Evolutionary conservation across 441 rosid species (phyloP), one percentile per base, ranked within the genome.

Genomic region (Euphorbia schlechtendalii): DNA sequence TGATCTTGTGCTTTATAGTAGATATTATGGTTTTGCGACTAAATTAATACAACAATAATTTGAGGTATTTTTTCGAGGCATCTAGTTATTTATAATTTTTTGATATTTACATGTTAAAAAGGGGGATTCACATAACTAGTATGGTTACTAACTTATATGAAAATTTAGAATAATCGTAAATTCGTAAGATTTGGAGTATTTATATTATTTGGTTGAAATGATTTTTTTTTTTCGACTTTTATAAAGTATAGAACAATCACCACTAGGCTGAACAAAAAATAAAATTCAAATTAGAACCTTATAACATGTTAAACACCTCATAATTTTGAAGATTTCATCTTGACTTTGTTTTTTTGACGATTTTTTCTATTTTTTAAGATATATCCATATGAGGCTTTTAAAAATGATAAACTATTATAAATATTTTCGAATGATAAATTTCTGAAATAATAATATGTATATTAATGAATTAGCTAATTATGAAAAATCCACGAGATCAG

Each of bases 41-140:
- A 56, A 59, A 40, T 4, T 22, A 45, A 32, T 48, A 55, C 34
- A 46, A n/a, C 45, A 21, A 54, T 24, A n/a, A 25, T 11, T 24
- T 7, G 5, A n/a, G n/a, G n/a, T n/a, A n/a, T n/a, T n/a, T n/a
- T n/a, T n/a, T n/a, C n/a, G n/a, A n/a, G n/a, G n/a, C n/a, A n/a
- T n/a, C n/a, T n/a, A n/a, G n/a, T n/a, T n/a, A n/a, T 59, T 27
- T 30, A 18, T 12, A 12, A 45, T 8, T 8, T 7, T 51, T 51
- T 1, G 0, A 7, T 20, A 51, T 51, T 18, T 20, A 20, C 25
- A 28, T 46, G 64, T 58, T 48, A 14, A 46, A 52, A 52, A 51
- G 71, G 15, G 41, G 53, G 43, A 58, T 34, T 20, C 45, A 45
- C 10, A 56, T 38, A 17, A 49, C 0, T 66, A 27, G n/a, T 62